Conservation (phyloP, 306 rosid genomes). For the Lotus japonicus region DNA sequence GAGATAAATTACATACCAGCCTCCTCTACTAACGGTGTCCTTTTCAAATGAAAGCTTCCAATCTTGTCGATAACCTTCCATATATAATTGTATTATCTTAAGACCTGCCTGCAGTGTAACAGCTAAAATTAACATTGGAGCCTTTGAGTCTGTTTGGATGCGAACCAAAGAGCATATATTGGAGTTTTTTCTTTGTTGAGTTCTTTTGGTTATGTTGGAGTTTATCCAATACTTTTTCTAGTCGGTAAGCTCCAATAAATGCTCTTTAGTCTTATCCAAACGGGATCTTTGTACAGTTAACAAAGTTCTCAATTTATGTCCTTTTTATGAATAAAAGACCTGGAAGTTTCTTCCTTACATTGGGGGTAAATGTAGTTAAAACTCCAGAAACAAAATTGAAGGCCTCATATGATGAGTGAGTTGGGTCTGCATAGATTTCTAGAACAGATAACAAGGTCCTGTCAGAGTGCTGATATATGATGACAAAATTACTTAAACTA, state of each 20-base stretch:
- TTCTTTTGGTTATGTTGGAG: too few relatives aligned
- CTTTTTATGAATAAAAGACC: neutral
- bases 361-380: conserved; percentile 79
- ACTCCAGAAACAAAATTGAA: conserved; percentile 71
- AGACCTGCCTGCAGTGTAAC: conserved; percentile 65
- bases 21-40: conserved; percentile 70
- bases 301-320: conserved; percentile 7
- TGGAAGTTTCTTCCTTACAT: conserved; percentile 34
- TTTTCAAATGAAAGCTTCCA: conserved; percentile 87
- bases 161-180: too few relatives aligned
- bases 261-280: too few relatives aligned
- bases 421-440: conserved; percentile 88
- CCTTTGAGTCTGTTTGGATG: too few relatives aligned
- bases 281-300: neutral
- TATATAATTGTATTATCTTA: conserved; percentile 65
- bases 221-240: too few relatives aligned
- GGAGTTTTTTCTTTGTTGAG: too few relatives aligned
- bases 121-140: conserved; percentile 21
- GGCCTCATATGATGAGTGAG: conserved; percentile 76
- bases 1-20: conserved; percentile 55
- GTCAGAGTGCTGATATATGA: conserved; percentile 21
- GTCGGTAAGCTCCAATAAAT: too few relatives aligned
- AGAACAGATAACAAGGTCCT: conserved; percentile 26
- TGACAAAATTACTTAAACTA: conserved; percentile 4
- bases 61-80: conserved; percentile 95